Base-by-base conservation (phyloP, 2,329 filamentous ascomycete genomes). In the Metarhizium anisopliae region DNA sequence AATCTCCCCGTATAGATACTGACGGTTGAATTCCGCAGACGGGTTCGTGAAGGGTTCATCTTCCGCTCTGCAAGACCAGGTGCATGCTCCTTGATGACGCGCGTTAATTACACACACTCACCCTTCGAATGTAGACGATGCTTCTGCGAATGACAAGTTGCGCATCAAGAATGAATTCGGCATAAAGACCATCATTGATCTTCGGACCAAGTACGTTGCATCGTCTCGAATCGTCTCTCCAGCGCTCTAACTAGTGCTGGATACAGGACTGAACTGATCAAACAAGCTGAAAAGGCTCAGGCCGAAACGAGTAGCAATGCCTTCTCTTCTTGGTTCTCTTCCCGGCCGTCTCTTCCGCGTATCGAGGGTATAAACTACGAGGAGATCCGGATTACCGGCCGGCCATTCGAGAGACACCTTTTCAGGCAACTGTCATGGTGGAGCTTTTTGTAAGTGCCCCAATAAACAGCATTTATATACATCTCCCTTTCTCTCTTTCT, bases 111-210 rank as follows among this genome's bases (percentile, higher is more conserved):
- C 29, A 29, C 51, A n/a, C 30, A 30, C 47, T 7, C 45, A 43
- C 35, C 18, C 16, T 18, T 35, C 29, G 13, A 51, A 25, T n/a
- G 18, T 57, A 78, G 90, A 95, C 65, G 84, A 90, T 68, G 88
- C 89, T 40, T 86, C 87, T 0, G 64, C 76, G 20, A 67, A 75
- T 40, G 91, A 95, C 70, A 80, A 81, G 55, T 67, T 74, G 38
- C 72, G 75, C 36, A 76, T 95, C 11, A 70, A 74, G 10, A 70
- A 83, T 7, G 77, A 83, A 36, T 78, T 86, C 61, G 77, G 80
- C 25, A 81, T 95, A 60, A 81, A 78, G 61, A 89, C 84, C 2
- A 81, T 95, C 45, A 80, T 95, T 58, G 91, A 95, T 72, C 74
- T 95, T 11, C 82, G 91, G 55, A 89, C 90, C 59, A 83, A 86